Base-by-base conservation (phyloP, 2,329 filamentous ascomycete species). In the Penicillium sp. region DNA sequence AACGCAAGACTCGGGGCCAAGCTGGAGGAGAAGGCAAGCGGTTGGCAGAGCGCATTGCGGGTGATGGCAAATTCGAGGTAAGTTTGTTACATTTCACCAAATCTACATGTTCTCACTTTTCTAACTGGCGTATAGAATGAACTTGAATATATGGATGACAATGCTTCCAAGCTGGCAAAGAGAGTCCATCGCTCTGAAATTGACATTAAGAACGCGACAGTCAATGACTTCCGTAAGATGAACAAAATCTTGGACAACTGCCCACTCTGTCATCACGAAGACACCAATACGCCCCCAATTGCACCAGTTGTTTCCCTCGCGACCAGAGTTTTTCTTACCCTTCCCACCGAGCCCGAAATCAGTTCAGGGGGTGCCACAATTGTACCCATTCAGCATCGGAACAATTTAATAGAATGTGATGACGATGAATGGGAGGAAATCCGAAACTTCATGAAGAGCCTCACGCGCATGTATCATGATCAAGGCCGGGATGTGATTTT, bases 371-470 rank as follows among this genome's bases (percentile, higher is more conserved):
- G 92, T 47, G 90, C 92, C 6, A 87, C 94, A 54, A 94, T 99
- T 58, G 91, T 92, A 3, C 94, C 94, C 6, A 85, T 94, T 22
- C 85, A 92, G 64, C 94, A 99, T 71, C 87, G 88, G 50, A 86
- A 82, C 23, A 99, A 97, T 71, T 84, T 99, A 0, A 79, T 99
- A n/a, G 93, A 97, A 73, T 99, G 94, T 73, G 93, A 97, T 73
- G 93, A 99, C 69, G 94, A 99, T 69, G 94, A 99, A 72, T 99
- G 95, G 95, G 94, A 99, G 70, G 94, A 99, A 75, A 88, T 99
- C 6, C 89, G 94, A 64, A 99, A 99, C 73, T 99, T 99, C 71
- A 97, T 97, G 93, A 99, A 99, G 78, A 89, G 86, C 55, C 81
- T 99, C 20, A 97, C 89, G 4, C 86, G 93, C 43, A 89, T 97